These are phyloP conservation scores for Camellia japonica DNA, from an alignment of 148 eudicot genomes.

Conservation along the genomic window DNA sequence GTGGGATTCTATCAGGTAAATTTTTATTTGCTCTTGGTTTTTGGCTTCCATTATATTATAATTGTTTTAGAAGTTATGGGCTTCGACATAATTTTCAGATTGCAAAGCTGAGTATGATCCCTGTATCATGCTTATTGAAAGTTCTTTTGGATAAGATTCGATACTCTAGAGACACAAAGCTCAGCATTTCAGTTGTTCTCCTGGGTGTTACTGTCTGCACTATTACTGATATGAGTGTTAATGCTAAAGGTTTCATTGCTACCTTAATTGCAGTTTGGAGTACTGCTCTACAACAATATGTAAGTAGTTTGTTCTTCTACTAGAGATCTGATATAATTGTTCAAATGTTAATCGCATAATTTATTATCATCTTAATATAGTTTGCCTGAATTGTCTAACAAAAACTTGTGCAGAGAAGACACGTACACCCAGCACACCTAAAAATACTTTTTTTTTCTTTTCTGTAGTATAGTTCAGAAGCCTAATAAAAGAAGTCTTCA, in stretches of 20 bases:
- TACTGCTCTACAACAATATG: slow-evolving; percentile 84
- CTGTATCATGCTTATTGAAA: slow-evolving; percentile 84
- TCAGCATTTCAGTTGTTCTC: slow-evolving; percentile 75
- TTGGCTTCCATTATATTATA: not conserved
- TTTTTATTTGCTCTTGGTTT: not conserved
- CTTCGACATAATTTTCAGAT: slow-evolving; percentile 44
- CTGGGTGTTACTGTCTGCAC: slow-evolving; percentile 40
- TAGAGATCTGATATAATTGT: not conserved
- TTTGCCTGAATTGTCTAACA: not conserved
- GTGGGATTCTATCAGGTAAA: slow-evolving; percentile 19
- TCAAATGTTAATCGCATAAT: not conserved
- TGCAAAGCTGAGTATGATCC: slow-evolving; percentile 88
- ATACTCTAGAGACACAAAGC: slow-evolving; percentile 85
- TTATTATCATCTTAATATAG: not conserved
- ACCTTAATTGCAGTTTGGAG: slow-evolving; percentile 90
- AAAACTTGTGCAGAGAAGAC: not conserved
- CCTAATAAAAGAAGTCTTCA: not conserved
- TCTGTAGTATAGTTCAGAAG: not conserved
- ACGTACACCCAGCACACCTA: not conserved
- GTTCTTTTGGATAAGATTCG: slow-evolving; percentile 73
- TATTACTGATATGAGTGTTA: too few species aligned
- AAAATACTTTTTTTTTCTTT: not conserved
- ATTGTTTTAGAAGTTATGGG: not conserved
- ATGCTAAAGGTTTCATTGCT: slow-evolving; percentile 19
- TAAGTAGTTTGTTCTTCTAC: slow-evolving; percentile 36